Evolutionary conservation across 495 filamentous ascomycete genomes (phyloP), one percentile per base, ranked within the genome.

Genomic region (Podospora anserina): DNA sequence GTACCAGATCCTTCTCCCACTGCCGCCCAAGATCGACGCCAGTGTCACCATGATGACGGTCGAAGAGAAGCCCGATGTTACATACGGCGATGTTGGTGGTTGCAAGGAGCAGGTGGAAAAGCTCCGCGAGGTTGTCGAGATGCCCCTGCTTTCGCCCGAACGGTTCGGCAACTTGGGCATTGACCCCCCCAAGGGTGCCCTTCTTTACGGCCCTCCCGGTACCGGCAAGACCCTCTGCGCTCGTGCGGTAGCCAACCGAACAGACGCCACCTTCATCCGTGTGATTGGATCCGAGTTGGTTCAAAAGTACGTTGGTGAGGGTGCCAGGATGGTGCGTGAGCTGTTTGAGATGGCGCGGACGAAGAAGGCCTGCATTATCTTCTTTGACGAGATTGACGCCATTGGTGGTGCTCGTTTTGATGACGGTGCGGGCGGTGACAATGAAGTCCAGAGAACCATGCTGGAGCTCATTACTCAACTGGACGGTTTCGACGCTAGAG

Each of bases 21-120:
- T 99, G n/a, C 95, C 95, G 27, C 95, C 95, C 13, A 99, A 98
- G 85, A 99, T 99, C 86, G 95, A 99, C 76, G 94, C 95, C 63
- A 95, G 91, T 72, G 95, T 99, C 71, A 99, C 95, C 63, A 99
- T 99, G 95, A 99, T 99, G 95, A 97, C 95, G 18, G 95, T 99
- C 65, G 95, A 99, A 83, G 95, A 99, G 80, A 99, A 99, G 85
- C 95, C 95, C 16, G 95, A 99, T 79, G 95, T 99, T 63, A 99
- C 95, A 69, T 99, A 99, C 76, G 94, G 95, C 70, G 95, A 99
- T 82, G 96, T 99, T 19, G 95, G 95, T 75, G 95, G 95, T 67
- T 97, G 94, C 87, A 99, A 99, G 82, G 95, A 99, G 78, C 95
- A 99, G 77, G 97, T 99, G 54, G 95, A 99, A 85, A 99, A 99